Evolutionary conservation across 306 rosid species (phyloP).

Genomic region (Trichosanthes truncata): DNA sequence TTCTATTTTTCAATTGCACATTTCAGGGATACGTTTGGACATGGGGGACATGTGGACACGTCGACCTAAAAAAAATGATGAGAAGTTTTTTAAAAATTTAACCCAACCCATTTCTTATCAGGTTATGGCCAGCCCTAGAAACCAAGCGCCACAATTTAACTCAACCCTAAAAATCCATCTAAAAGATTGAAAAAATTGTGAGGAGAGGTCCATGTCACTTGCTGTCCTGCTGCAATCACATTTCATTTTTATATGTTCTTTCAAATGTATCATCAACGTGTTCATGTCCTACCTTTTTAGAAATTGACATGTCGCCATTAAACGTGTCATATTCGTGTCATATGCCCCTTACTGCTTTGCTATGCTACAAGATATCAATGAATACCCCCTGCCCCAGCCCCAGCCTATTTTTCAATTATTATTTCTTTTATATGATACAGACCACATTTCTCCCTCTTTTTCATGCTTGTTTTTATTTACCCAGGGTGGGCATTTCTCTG

Average conservation of each 20-base stretch:
- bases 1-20: background rate
- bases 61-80: background rate
- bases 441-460: conserved; percentile 6
- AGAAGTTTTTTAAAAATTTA: background rate
- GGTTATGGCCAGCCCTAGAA: background rate
- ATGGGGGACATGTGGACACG: background rate
- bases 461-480: conserved; percentile 11
- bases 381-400: background rate
- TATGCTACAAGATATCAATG: background rate
- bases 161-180: background rate
- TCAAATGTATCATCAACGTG: background rate
- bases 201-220: background rate
- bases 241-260: background rate
- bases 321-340: background rate
- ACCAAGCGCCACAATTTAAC: background rate
- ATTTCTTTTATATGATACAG: background rate
- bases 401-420: background rate
- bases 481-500: conserved; percentile 97
- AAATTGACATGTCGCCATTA: background rate
- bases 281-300: background rate
- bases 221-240: background rate
- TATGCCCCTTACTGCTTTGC: background rate
- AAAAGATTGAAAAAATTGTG: background rate
- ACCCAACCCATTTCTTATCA: background rate
- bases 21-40: background rate